Evolutionary conservation across 1,139 yeast genomes (phyloP).

Genomic region (Suhomyces anneliseae): DNA sequence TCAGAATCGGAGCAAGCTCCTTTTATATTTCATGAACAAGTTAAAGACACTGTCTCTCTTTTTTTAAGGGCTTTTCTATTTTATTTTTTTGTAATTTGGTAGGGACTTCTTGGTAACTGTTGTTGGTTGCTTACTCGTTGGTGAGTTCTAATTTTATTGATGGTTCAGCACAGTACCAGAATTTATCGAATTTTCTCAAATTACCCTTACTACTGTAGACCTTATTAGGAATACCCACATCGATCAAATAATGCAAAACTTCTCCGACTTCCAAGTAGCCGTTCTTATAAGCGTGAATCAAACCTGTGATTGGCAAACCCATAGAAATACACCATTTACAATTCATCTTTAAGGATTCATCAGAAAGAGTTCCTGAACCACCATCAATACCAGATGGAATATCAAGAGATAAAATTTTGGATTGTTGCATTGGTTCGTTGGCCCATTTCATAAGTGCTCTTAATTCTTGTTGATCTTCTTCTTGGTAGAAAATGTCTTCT

Average conservation of each 20-base stretch:
- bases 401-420: conserved; percentile 68
- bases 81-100: neutral
- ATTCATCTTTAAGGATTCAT: conserved; percentile 27
- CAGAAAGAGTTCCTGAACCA: conserved; percentile 64
- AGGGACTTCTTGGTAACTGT: no score
- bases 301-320: conserved; percentile 73
- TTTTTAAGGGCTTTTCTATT: neutral
- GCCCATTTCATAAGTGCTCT: conserved; percentile 65
- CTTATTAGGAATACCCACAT: conserved; percentile 67
- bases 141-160: conserved; percentile 27
- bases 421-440: conserved; percentile 48
- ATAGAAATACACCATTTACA: conserved; percentile 63
- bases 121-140: conserved; percentile 5
- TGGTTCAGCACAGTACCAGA: conserved; percentile 44
- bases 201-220: conserved; percentile 42
- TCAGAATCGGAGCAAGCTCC: no score
- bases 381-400: conserved; percentile 86
- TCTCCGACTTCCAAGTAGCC: conserved; percentile 36
- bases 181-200: conserved; percentile 45
- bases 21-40: no score
- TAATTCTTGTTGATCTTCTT: conserved; percentile 44
- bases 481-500: conserved; percentile 44
- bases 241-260: conserved; percentile 63
- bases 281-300: conserved; percentile 59
- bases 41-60: no score